Evolutionary conservation across 2,329 filamentous ascomycete species (phyloP), one percentile per base, ranked within the genome.

Genomic region (Hypoxylon sp.): DNA sequence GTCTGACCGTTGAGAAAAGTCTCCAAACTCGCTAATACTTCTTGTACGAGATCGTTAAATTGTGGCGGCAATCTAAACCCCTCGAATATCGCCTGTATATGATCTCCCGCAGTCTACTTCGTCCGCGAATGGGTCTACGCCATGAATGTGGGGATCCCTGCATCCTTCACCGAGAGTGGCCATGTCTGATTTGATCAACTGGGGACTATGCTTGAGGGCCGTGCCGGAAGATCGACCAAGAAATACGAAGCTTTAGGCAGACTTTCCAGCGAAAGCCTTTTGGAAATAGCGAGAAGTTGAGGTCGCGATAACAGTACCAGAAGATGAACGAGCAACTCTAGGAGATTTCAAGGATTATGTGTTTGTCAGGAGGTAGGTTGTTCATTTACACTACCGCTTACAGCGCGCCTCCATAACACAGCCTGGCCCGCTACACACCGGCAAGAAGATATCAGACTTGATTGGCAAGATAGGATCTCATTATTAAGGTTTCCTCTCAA

Each of bases 51-150:
- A 30, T 71, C 46, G 20, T 64, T 63, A 31, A 61, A 58, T 31
- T 72, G 59, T 53, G 17, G 51, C 10, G 46, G 6, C 61, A 60
- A 74, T 54, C 65, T 55, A 37, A 73, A 73, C 3, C 66, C 61
- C 27, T 72, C 69, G 17, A 66, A 71, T 49, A 72, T 17, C 1
- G 73, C 55, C 30, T 77, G 77, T 0, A 74, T 77, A 42, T 72
- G 77, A 6, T 78, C 75, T 76, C 76, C 75, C 80, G 60, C 81
- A 81, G 10, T 73, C 64, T 10, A 69, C 73, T 65, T 79, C 77
- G n/a, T 78, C 73, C n/a, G 51, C 20, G 22, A 78, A 79, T 0
- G 77, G 66, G 0, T 64, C 56, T 20, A 11, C 74, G 1, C 70
- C 66, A 2, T 49, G 62, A 37, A 81, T 75, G 37, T 79, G 76